Conservation (phyloP, 768 basidiomycete species). For the Suillus brevipes region DNA sequence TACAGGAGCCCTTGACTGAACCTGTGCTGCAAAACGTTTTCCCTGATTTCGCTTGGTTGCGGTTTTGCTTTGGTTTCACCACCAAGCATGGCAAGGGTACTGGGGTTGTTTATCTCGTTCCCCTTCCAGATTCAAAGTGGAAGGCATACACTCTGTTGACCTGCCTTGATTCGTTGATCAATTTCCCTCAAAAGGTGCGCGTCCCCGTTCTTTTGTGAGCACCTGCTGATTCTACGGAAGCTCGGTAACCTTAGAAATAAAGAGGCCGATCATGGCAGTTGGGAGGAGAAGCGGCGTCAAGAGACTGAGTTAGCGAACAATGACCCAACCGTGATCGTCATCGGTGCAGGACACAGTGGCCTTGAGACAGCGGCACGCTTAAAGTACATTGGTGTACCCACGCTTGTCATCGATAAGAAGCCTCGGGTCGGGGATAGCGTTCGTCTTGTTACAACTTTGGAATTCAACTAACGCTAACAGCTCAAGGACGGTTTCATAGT, state of each 20-base stretch:
- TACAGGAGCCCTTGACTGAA: conserved; percentile 24
- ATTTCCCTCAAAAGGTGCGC: conserved; percentile 48
- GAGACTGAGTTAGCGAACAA: conserved; percentile 47
- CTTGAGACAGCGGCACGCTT: conserved; percentile 66
- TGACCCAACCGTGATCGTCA: conserved; percentile 58
- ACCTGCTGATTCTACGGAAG: conserved; percentile 12
- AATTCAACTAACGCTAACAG: background rate
- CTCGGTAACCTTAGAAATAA: conserved; percentile 43
- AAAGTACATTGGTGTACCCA: conserved; percentile 53
- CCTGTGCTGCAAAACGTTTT: conserved; percentile 40
- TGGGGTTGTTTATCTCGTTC: conserved; percentile 56
- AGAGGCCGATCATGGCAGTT: conserved; percentile 51
- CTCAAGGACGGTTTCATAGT: conserved; percentile 27
- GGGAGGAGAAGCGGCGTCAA: conserved; percentile 46
- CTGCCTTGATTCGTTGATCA: conserved; percentile 57
- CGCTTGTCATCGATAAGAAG: conserved; percentile 60
- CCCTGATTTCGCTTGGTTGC: conserved; percentile 60
- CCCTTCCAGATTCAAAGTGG: conserved; percentile 46
- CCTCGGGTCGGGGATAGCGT: conserved; percentile 49
- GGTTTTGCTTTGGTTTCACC: conserved; percentile 55
- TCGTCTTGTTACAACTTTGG: conserved; percentile 2
- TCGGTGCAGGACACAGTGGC: conserved; percentile 70
- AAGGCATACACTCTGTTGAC: conserved; percentile 63
- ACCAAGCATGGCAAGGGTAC: conserved; percentile 48
- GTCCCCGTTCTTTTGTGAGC: background rate